Percentiles rank a stretch among this genome's conserved stretches.
These are phyloP conservation scores for Fraxinus dipetala DNA, from an alignment of 305 asterid species.

Conservation along the genomic window DNA sequence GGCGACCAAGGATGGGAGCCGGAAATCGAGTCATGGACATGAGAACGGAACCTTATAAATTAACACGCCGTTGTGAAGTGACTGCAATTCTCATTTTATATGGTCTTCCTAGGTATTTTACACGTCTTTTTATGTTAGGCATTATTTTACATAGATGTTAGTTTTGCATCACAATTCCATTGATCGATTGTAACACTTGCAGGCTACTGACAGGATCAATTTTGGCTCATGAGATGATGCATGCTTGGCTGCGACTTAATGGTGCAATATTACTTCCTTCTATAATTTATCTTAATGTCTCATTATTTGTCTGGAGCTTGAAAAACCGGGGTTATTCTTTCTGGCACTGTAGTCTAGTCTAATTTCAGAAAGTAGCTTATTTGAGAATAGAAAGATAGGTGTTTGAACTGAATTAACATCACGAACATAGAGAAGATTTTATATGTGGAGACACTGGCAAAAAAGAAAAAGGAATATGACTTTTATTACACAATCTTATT, in stretches of 20 bases:
- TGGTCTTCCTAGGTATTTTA: constrained; percentile 53
- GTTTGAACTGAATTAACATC: background rate
- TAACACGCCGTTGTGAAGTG: constrained; percentile 55
- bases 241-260: constrained; percentile 52
- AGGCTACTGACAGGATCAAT: constrained; percentile 57
- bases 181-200: background rate
- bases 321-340: background rate
- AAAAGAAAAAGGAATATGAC: background rate
- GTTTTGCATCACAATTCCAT: background rate
- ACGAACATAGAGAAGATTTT: background rate
- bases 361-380: background rate
- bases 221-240: constrained; percentile 64
- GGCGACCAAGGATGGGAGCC: constrained; percentile 50
- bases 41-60: constrained; percentile 51
- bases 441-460: background rate
- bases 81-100: constrained; percentile 56
- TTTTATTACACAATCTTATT: background rate
- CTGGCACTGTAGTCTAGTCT: background rate
- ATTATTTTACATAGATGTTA: background rate
- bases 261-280: constrained; percentile 26
- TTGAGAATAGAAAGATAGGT: background rate
- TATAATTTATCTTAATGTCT: background rate
- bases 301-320: background rate
- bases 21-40: constrained; percentile 42
- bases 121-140: background rate